These are phyloP conservation scores for Elongisporangium prolatum DNA, from an alignment of 352 stramenopile species.

Conservation along the genomic window DNA sequence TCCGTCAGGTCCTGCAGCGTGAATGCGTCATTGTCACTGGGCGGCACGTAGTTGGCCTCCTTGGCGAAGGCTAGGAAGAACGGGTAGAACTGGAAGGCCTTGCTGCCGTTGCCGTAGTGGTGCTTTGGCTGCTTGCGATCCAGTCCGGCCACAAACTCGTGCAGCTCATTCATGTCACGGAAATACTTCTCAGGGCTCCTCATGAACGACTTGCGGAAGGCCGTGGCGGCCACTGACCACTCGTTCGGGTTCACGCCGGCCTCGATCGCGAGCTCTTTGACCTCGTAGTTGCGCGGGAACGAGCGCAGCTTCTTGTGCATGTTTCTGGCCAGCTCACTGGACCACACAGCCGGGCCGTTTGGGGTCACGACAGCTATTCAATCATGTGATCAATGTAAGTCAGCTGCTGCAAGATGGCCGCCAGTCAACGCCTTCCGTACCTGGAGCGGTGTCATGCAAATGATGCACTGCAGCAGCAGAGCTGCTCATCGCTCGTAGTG, in stretches of 20 bases:
- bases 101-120: conserved; percentile 33
- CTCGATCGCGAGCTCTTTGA: conserved; percentile 56
- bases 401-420: no score
- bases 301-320: conserved; percentile 38
- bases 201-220: conserved; percentile 65
- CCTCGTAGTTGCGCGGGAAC: conserved; percentile 75
- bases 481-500: no score
- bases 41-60: conserved; percentile 21
- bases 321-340: conserved; percentile 27
- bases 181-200: conserved; percentile 53
- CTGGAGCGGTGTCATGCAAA: no score
- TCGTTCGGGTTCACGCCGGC: conserved; percentile 59
- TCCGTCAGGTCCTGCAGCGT: conserved; percentile 73
- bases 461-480: no score
- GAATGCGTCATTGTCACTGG: conserved; percentile 25
- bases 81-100: conserved; percentile 73
- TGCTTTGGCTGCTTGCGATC: neutral
- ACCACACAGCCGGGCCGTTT: conserved; percentile 14
- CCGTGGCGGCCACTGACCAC: conserved; percentile 47
- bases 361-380: no score
- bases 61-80: conserved; percentile 67
- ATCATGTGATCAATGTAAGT: no score
- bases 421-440: no score
- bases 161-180: conserved; percentile 41
- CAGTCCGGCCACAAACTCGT: conserved; percentile 29